Evolutionary conservation across 75 land plant genomes (phyloP).

Genomic region (Cryptomeria japonica): DNA sequence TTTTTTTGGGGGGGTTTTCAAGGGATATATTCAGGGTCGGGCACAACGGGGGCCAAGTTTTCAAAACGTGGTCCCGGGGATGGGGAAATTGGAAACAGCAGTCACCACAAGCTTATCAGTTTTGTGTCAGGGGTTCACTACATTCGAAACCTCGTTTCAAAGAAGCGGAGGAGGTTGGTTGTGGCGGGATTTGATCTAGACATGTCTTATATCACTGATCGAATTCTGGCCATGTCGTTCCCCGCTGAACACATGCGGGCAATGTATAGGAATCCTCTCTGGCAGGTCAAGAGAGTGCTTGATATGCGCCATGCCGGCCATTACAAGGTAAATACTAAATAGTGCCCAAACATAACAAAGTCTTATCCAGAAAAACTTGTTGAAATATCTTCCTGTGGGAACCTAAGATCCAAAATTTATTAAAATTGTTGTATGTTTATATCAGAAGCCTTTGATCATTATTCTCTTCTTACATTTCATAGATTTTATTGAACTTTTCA

Average conservation of each 20-base stretch:
- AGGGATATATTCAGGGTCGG: neutral
- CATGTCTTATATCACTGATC: conserved; percentile 72
- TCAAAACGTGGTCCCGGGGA: conserved; percentile 29
- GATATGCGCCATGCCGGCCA: conserved; percentile 51
- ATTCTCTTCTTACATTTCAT: neutral
- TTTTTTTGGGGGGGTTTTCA: neutral
- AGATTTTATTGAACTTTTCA: neutral
- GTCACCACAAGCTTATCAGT: conserved; percentile 22
- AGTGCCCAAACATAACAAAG: neutral
- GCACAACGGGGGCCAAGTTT: conserved; percentile 35
- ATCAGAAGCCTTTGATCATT: neutral
- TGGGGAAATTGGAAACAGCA: conserved; percentile 1
- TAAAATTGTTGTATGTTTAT: neutral
- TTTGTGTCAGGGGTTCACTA: conserved; percentile 26
- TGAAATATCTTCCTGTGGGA: neutral
- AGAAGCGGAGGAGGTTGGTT: conserved; percentile 58
- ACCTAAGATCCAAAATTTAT: neutral
- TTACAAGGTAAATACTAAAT: conserved; percentile 57
- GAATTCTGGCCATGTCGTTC: conserved; percentile 71
- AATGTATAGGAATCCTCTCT: conserved; percentile 66
- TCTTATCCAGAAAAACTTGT: neutral
- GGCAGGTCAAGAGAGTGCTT: conserved; percentile 72
- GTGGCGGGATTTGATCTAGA: conserved; percentile 66
- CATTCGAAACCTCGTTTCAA: conserved; percentile 66
- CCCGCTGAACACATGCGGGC: conserved; percentile 74